phyloP scores from a whole-genome alignment of 2,329 filamentous ascomycete species.

The Penicillium crustosum region DNA sequence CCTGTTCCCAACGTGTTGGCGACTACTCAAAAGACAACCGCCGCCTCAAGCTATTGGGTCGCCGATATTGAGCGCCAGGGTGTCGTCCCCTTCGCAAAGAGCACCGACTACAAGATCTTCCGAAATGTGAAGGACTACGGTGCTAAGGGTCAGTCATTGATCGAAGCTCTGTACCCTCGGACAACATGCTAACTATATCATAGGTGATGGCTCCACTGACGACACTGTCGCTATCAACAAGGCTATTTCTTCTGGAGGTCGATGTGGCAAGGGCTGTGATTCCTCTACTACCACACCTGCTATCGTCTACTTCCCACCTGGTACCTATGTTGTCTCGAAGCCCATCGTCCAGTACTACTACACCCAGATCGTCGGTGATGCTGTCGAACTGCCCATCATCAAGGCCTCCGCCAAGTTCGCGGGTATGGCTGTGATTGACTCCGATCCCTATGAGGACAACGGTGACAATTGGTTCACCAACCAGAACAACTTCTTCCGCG shows the following conservation, averaged over 20 bases:
- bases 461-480: conserved; percentile 77
- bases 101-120: conserved; percentile 65
- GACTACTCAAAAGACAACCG: conserved; percentile 10
- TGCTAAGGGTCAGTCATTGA: conserved; percentile 61
- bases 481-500: conserved; percentile 80
- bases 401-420: conserved; percentile 70
- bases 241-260: conserved; percentile 73
- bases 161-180: neutral
- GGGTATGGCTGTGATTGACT: conserved; percentile 86
- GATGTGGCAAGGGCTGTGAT: conserved; percentile 79
- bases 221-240: conserved; percentile 86
- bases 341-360: conserved; percentile 88
- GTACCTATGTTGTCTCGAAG: conserved; percentile 77
- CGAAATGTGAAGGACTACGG: conserved; percentile 77
- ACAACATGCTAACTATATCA: conserved; percentile 28
- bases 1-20: conserved; percentile 10
- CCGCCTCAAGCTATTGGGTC: conserved; percentile 66
- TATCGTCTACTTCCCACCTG: conserved; percentile 86
- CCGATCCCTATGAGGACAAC: conserved; percentile 73
- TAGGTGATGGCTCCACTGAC: conserved; percentile 67
- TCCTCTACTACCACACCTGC: conserved; percentile 81
- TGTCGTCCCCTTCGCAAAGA: conserved; percentile 60
- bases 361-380: conserved; percentile 87
- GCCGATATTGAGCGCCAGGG: conserved; percentile 69
- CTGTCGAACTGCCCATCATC: conserved; percentile 67